phyloP scores from a whole-genome alignment of 2,329 filamentous ascomycete species.

The Ascomycota sp. region DNA sequence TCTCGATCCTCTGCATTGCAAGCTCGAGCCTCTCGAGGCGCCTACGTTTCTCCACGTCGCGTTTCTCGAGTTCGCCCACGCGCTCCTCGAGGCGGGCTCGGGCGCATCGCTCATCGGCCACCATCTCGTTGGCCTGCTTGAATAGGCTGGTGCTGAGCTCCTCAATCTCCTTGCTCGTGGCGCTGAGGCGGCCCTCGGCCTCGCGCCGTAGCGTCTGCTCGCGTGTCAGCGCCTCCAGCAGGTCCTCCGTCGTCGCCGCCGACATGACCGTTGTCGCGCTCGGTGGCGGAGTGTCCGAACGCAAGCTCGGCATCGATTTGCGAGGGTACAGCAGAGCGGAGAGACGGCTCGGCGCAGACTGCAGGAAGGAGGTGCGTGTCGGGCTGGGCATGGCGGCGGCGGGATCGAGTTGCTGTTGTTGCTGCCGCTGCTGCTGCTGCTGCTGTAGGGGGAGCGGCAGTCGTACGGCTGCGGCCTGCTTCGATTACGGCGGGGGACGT shows the following conservation, averaged over 20 bases:
- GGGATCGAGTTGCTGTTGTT: slow-evolving; percentile 2
- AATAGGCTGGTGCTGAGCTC: slow-evolving; percentile 59
- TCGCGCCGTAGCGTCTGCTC: slow-evolving; percentile 47
- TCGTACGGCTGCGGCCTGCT: too few species aligned
- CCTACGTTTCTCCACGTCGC: slow-evolving; percentile 49
- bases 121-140: slow-evolving; percentile 76
- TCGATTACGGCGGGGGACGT: too few species aligned
- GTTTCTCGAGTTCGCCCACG: slow-evolving; percentile 44
- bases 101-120: slow-evolving; percentile 52
- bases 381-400: slow-evolving; percentile 8
- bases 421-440: slow-evolving; percentile 2
- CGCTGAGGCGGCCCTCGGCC: slow-evolving; percentile 46
- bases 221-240: slow-evolving; percentile 42
- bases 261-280: slow-evolving; percentile 8
- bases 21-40: slow-evolving; percentile 51
- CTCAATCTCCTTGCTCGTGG: slow-evolving; percentile 54
- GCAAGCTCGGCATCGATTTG: slow-evolving; percentile 15
- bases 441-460: slow-evolving; percentile 6
- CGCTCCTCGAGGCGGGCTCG: slow-evolving; percentile 52
- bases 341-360: slow-evolving; percentile 21
- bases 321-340: slow-evolving; percentile 24
- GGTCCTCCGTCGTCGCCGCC: slow-evolving; percentile 20
- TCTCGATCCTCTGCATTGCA: slow-evolving; percentile 50
- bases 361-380: slow-evolving; percentile 23
- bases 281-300: slow-evolving; percentile 4